Base-by-base conservation (phyloP, 2,329 filamentous ascomycete genomes). In the Thelonectria discophora region DNA sequence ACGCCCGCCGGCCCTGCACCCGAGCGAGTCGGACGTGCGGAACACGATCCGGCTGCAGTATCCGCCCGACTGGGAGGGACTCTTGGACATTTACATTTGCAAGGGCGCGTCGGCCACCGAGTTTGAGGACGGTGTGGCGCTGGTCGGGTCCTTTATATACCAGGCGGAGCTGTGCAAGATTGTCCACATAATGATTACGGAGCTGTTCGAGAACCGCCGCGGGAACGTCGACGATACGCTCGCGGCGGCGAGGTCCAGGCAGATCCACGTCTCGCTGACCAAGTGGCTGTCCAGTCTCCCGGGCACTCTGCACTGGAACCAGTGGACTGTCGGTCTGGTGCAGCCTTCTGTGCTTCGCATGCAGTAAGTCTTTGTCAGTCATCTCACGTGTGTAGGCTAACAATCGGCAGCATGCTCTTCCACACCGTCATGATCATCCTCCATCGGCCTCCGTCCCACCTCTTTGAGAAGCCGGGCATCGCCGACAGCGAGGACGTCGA, bases 401-500 rank as follows among this genome's bases (percentile, higher is more conserved):
- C 61, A 34, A 11, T 17, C 11, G n/a, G 15, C 21, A 76, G 74
- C 63, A 81, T 84, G 77, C 68, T 80, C 15, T 84, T 83, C 63
- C 81, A 84, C 58, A 82, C 81, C 1, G 77, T 78, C 49, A 82
- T 84, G 80, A 83, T 83, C 18, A 82, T 84, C 50, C 76, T 84
- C 3, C 81, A 84, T 61, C 77, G 82, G 0, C 82, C 82, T 2
- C 81, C 81, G 1, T 77, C 75, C 3, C 77, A 81, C 50, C 72
- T 79, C 39, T 77, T 82, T 42, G 73, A 76, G 58, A 78, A 78
- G 37, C 73, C 75, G 1, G 76, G 73, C 1, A 75, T 80, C 12
- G 71, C 75, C 3, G 74, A 74, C 5, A 78, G 77, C 30, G 79
- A 82, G 59, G 81, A 82, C 39, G 77, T 84, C 8, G 77, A 82